Conservation (phyloP, 2,329 filamentous ascomycete genomes). For the Cytospora chrysosperma region DNA sequence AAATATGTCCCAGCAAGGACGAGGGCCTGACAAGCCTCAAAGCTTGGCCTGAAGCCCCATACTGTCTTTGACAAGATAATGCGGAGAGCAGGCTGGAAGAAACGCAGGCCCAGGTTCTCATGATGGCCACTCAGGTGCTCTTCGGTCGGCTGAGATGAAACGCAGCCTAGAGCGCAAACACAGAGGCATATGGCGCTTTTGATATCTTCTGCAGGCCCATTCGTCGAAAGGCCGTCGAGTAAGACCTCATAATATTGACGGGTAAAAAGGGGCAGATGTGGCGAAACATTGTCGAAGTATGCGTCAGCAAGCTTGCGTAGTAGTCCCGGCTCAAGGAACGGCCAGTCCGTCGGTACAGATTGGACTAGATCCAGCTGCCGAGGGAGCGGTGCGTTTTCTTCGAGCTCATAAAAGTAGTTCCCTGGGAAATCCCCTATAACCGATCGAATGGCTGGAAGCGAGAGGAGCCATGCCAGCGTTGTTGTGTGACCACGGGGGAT, state of each 20-base stretch:
- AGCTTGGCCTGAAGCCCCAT: constrained; percentile 35
- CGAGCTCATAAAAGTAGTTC: constrained; percentile 37
- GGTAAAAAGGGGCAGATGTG: constrained; percentile 38
- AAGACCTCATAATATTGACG: constrained; percentile 31
- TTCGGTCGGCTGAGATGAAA: constrained; percentile 24
- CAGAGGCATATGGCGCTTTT: constrained; percentile 37
- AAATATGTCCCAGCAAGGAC: constrained; percentile 40
- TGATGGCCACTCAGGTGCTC: constrained; percentile 7
- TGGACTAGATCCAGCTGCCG: constrained; percentile 32
- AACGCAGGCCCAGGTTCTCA: constrained; percentile 33
- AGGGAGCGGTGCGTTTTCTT: constrained; percentile 35
- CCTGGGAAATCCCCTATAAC: constrained; percentile 34
- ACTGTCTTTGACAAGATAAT: constrained; percentile 35
- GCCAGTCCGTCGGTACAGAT: constrained; percentile 29
- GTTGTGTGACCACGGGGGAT: constrained; percentile 38
- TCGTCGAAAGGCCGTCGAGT: constrained; percentile 31
- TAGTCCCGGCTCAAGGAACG: constrained; percentile 29
- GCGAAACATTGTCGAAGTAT: constrained; percentile 38
- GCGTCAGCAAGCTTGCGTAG: constrained; percentile 31
- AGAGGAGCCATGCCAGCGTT: constrained; percentile 35
- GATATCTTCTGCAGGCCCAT: constrained; percentile 30
- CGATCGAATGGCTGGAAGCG: constrained; percentile 35
- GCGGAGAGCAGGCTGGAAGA: constrained; percentile 37
- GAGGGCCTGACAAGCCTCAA: constrained; percentile 36
- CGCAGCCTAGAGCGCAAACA: constrained; percentile 37